Evolutionary conservation across 495 filamentous ascomycete genomes (phyloP), one percentile per base, ranked within the genome.

Genomic region (Xylaria castorea): DNA sequence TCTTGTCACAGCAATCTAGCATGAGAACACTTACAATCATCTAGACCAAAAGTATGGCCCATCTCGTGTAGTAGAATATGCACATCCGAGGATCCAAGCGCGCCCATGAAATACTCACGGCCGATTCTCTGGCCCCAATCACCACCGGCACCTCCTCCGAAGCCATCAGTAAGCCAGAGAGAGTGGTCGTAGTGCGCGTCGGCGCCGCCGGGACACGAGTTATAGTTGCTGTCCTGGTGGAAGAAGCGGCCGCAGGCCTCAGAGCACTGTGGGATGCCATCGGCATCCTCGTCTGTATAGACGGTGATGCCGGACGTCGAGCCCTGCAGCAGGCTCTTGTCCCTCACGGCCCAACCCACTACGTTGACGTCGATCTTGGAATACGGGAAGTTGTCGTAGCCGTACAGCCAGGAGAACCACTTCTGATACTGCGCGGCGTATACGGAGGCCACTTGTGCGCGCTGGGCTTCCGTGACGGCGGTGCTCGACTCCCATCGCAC

Each of bases 401-500:
- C 63, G 14, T 62, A 66, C 20, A 71, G 58, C 38, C 65, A n/a
- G 32, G 63, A 61, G 18, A 65, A 65, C 70, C 70, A 71, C n/a
- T 71, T 71, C 34, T 51, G 60, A 22, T 65, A 61, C 20, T 71
- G 63, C 40, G 57, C 55, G 38, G 63, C 60, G 58, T 65, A 65
- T 20, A 65, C 63, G 14, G 62, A 32, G 25, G 57, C 58, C 20
- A 71, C 53, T 2, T 36, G 70, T 8, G 55, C 55, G 14, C 72
- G 72, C 27, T 72, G 69, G 9, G 72, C 69, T 18, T 58, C 72
- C 22, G 69, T 71, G 22, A 74, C 30, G 20, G 72, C 50, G n/a
- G 60, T 60, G 25, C 38, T 65, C 18, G 72, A 72, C 40, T 74
- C 72, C 72, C 72, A 74, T 25, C 72, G 68, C 42, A 74, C 72